A percentile compares a stretch with the other conserved stretches of the same genome.
These are phyloP conservation scores for Quercus phellos DNA, from an alignment of 331 rosid genomes.

Conservation along the genomic window DNA sequence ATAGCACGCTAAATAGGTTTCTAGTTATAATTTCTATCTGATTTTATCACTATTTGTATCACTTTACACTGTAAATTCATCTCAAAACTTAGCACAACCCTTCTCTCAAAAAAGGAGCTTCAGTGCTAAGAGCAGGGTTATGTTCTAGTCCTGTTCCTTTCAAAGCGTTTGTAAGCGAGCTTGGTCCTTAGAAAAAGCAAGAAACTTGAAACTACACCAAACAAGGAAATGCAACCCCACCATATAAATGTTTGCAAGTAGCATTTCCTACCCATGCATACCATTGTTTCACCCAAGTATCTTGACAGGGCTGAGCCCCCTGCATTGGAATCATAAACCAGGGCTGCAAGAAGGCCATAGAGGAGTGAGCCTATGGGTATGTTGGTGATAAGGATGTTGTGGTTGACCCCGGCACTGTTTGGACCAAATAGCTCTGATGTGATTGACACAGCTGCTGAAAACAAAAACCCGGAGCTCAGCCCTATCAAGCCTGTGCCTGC, in stretches of 20 bases:
- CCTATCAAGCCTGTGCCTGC: constrained; percentile 39
- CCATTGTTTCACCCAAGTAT: constrained; percentile 34
- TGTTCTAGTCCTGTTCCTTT: constrained; percentile 18
- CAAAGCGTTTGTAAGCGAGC: constrained; percentile 46
- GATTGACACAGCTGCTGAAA: constrained; percentile 41
- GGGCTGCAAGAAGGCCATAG: constrained; percentile 45
- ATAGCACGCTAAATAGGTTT: not conserved
- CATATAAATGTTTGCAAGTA: constrained; percentile 62
- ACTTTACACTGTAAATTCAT: not conserved
- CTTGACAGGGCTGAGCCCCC: not conserved
- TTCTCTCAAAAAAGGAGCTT: not conserved
- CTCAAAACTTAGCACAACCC: not conserved
- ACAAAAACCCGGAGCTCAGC: constrained; percentile 45
- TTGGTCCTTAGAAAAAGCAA: constrained; percentile 59
- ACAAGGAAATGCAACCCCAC: constrained; percentile 65
- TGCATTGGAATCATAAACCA: constrained; percentile 45
- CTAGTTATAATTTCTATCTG: not conserved
- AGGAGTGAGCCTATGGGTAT: constrained; percentile 53
- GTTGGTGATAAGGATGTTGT: constrained; percentile 54
- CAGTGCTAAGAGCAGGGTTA: not conserved
- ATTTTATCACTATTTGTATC: not conserved
- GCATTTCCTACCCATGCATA: constrained; percentile 73
- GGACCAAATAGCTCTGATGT: constrained; percentile 52
- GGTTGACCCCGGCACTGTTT: constrained; percentile 42
- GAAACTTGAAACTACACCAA: constrained; percentile 60